Evolutionary conservation across 495 filamentous ascomycete species (phyloP).

Genomic region (Lophium mytilinum): DNA sequence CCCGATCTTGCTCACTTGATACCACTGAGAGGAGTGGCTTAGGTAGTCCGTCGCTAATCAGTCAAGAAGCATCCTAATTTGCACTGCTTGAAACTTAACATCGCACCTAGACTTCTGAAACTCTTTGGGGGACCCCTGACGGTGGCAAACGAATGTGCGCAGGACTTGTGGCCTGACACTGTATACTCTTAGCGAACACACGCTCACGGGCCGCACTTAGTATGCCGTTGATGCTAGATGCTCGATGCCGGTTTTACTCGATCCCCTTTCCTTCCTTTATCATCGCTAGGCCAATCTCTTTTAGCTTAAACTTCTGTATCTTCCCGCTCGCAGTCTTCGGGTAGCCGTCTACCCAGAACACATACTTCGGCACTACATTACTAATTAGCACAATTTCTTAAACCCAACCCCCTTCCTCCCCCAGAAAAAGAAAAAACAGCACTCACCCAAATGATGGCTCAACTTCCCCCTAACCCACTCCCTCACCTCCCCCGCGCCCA

Average conservation of each 20-base stretch:
- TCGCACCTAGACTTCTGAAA: no score
- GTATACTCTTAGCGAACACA: no score
- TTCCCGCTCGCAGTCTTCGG: constrained; percentile 96
- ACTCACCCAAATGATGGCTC: constrained; percentile 63
- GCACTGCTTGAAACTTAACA: no score
- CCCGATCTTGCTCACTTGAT: no score
- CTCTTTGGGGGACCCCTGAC: no score
- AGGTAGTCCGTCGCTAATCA: no score
- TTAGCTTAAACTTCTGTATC: constrained; percentile 90
- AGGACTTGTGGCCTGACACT: neutral
- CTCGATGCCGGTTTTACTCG: no score
- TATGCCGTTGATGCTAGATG: no score
- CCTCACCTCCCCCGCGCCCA: constrained; percentile 50
- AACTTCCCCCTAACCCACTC: constrained; percentile 65
- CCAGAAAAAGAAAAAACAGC: constrained; percentile 2
- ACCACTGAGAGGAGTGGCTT: no score
- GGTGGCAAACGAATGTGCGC: neutral
- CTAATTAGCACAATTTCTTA: neutral
- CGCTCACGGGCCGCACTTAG: no score
- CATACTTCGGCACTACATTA: constrained; percentile 65
- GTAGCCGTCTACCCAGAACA: constrained; percentile 74
- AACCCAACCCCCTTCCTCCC: neutral
- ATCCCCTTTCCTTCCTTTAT: constrained; percentile 33
- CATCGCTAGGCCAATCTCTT: constrained; percentile 50
- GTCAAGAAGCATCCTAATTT: no score